Evolutionary conservation across 768 basidiomycete species (phyloP), one percentile per base, ranked within the genome.

Genomic region (Cyclocybe cylindracea): DNA sequence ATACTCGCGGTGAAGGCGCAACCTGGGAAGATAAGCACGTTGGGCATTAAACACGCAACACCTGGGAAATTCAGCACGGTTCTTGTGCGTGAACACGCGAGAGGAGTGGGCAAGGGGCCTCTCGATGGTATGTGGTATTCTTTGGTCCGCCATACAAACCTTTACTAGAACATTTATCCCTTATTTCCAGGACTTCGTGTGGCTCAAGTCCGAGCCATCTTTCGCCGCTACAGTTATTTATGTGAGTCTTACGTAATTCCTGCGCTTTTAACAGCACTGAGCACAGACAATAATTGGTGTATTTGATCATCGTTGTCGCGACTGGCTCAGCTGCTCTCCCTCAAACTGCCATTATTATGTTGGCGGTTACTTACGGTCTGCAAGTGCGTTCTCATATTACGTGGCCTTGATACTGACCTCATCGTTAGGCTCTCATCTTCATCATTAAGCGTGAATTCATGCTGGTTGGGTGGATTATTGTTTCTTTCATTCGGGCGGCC

Each of bases 401-500:
- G 36, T 38, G 18, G 35, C 13, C 19, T n/a, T 6, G 11, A 13
- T 18, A 18, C 37, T 54, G 14, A 44, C 31, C 5, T 48, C 35
- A 3, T 19, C 18, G 32, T 1, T 50, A 89, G 84, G 89, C 90
- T 0, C 68, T 98, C 61, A 93, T 98, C 64, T 99, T 99, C 78
- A 83, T 99, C 54, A 72, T 98, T 67, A 97, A 95, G 72, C 86
- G 96, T 48, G 95, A 98, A 71, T 99, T 98, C 71, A 97, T 97
- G 94, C 81, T 97, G 16, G 81, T 95, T n/a, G 94, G 94, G 6
- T 98, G 94, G 94, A 90, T 98, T 91, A 77, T 98, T 32, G 91
- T 98, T 46, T 98, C 50, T 70, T 10, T 61, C 66, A 9, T 98
- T 31, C 85, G 94, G 9, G 70, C 76, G 2, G 89, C 93, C 0